Evolutionary conservation across 441 rosid species (phyloP), one percentile per base, ranked within the genome.

Genomic region (Erysimum cheiri): DNA sequence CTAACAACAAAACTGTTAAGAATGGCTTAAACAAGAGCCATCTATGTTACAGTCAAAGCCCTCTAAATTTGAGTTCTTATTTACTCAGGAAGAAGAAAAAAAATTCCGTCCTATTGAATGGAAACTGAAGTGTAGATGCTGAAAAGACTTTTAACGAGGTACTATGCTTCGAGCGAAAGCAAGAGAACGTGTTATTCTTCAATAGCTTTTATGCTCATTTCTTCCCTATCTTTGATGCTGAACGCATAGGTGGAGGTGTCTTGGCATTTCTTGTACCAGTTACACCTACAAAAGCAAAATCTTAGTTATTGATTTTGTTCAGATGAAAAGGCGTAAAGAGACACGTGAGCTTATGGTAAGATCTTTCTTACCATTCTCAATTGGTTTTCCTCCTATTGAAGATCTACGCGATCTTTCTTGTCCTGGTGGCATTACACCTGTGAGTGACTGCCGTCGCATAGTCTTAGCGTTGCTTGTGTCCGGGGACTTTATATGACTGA

Each of bases 401-500:
- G 94, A 85, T 64, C 92, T 81, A 11, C 89, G 87, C 1, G 94
- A 85, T 72, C 79, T 73, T 12, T 82, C 84, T 33, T 70, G 56
- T 13, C 78, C 85, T 6, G 82, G 69, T 64, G 81, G 66, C 60
- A 71, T 72, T 49, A 77, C 72, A 61, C 91, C 90, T 3, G 93
- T 92, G 31, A 95, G 88, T 44, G 99, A 92, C 60, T 85, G 95
- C 82, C 98, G 82, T 66, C 96, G 83, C 22, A 55, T 14, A 41
- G 85, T 73, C 83, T 82, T 87, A 52, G 76, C 78, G 71, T 80
- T 81, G 43, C 85, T 78, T 46, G 87, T 74, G 40, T 68, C 31
- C 4, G 88, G 88, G 4, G 89, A 83, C 69, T 72, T 82, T 26
- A 64, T 39, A 55, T 83, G 84, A 24, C 39, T 75, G 36, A 49